Evolutionary conservation across 805 yeast species (phyloP).

Genomic region (Kluyveromyces dobzhanskii): DNA sequence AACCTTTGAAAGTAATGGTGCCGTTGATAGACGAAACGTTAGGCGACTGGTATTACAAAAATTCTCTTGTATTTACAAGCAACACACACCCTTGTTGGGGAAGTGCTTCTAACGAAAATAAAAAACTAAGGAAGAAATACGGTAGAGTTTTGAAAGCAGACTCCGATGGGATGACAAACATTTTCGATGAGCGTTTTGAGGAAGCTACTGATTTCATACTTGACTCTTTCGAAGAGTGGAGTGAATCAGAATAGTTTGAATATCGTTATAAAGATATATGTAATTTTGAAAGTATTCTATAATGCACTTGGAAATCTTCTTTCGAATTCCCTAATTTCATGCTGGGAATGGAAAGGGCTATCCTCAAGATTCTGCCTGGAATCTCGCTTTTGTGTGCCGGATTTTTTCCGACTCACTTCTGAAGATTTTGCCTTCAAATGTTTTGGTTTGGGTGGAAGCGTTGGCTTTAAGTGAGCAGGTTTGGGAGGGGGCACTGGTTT

Average conservation of each 20-base stretch:
- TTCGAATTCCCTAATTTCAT: conserved; percentile 33
- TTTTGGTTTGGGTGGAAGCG: conserved; percentile 41
- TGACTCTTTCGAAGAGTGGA: conserved; percentile 68
- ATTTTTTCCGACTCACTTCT: not conserved
- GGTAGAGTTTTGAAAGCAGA: conserved; percentile 80
- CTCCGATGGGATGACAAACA: conserved; percentile 63
- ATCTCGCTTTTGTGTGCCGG: not conserved
- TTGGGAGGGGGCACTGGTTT: conserved; percentile 47
- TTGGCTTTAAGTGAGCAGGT: conserved; percentile 34
- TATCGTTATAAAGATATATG: not conserved
- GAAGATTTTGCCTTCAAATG: conserved; percentile 6
- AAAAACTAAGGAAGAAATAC: conserved; percentile 80
- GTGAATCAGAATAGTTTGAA: conserved; percentile 30
- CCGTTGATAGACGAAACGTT: conserved; percentile 84
- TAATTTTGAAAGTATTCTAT: conserved; percentile 13
- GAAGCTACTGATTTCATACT: conserved; percentile 79
- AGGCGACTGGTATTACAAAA: conserved; percentile 85
- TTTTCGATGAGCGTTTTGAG: conserved; percentile 72
- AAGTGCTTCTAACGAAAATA: conserved; percentile 36
- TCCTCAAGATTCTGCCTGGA: not conserved
- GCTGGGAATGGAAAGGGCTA: not conserved
- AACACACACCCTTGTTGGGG: conserved; percentile 78
- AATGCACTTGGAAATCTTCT: conserved; percentile 56
- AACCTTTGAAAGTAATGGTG: conserved; percentile 66
- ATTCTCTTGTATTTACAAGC: conserved; percentile 75